Evolutionary conservation across 2,329 filamentous ascomycete species (phyloP), one percentile per base, ranked within the genome.

Genomic region (Fusarium paranaense): DNA sequence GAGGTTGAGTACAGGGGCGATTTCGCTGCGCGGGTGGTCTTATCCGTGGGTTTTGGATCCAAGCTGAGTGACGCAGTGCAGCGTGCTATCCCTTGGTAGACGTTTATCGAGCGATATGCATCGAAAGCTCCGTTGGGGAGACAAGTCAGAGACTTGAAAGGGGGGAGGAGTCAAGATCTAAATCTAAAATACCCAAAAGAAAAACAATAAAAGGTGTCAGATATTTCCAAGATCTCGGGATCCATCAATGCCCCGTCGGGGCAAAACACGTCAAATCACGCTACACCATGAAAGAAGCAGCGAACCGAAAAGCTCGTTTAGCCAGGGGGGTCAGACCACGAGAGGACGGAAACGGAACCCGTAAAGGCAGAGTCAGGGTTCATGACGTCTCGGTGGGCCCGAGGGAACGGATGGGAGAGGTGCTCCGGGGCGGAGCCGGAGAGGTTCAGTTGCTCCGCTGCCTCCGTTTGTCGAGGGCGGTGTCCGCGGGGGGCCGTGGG

Each of bases 221-320:
- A 52, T 35, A 58, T 27, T 30, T 40, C 20, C 60, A 54, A 62
- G 60, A 62, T 62, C 60, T 62, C 45, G 30, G 30, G 60, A 25
- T 37, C 40, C 35, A 30, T 33, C 54, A 37, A 37, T n/a, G 33
- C 27, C 58, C 58, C 58, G 58, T 33, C 27, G 47, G 58, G 25
- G 25, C 25, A 27, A 27, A 27, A 62, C 30, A 62, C 59, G 35
- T 62, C 38, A 62, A 62, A 62, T 38, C 59, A 62, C 30, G 59
- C 59, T 62, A 62, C 59, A 62, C 32, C 40, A 37, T 33, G 33
- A 62, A 35, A 22, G 22, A 27, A 47, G 16, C 35, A 62, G n/a
- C 20, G 60, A 52, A 62, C n/a, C 16, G 35, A 38, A 25, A n/a
- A 25, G 35, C 33, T 35, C 32, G 30, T 32, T 58, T 22, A 37